phyloP scores from a whole-genome alignment of 768 basidiomycete genomes.

The Xerocomellus amylosporus region DNA sequence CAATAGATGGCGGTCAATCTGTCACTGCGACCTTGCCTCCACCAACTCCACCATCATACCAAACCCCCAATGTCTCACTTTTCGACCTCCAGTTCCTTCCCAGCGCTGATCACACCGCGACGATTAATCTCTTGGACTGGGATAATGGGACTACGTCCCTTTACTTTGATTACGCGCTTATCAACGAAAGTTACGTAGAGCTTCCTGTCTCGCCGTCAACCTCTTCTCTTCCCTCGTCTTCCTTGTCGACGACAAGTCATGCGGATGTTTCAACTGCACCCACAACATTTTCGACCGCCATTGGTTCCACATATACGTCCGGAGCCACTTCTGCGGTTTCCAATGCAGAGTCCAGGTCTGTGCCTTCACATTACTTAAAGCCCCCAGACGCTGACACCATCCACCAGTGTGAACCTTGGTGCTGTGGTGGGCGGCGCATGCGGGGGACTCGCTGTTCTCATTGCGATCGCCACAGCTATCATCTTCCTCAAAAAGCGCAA shows the following conservation, averaged over 20 bases:
- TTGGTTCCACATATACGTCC: not conserved
- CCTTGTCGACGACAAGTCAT: not conserved
- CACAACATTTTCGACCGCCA: not conserved
- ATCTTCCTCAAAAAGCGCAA: slow-evolving; percentile 7
- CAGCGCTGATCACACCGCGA: slow-evolving; percentile 7
- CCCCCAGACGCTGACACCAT: not conserved
- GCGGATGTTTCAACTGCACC: not conserved
- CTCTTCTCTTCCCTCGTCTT: not conserved
- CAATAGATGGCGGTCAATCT: slow-evolving; percentile 7
- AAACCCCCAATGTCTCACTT: slow-evolving; percentile 15
- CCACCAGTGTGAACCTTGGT: slow-evolving; percentile 2
- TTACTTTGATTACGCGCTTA: slow-evolving; percentile 15
- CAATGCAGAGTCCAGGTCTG: not conserved
- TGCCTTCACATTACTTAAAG: not conserved
- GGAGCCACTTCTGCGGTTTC: not conserved
- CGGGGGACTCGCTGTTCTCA: slow-evolving; percentile 3
- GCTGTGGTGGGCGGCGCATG: slow-evolving; percentile 5
- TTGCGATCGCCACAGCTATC: not conserved
- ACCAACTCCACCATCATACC: slow-evolving; percentile 9
- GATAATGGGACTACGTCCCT: not conserved
- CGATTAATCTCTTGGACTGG: slow-evolving; percentile 11
- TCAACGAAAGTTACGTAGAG: slow-evolving; percentile 10
- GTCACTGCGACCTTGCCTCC: not conserved
- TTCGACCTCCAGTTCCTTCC: slow-evolving; percentile 13
- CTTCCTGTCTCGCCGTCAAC: too few relatives aligned